Conservation (phyloP, 108 stramenopile genomes). For the Epipyxis sp. region DNA sequence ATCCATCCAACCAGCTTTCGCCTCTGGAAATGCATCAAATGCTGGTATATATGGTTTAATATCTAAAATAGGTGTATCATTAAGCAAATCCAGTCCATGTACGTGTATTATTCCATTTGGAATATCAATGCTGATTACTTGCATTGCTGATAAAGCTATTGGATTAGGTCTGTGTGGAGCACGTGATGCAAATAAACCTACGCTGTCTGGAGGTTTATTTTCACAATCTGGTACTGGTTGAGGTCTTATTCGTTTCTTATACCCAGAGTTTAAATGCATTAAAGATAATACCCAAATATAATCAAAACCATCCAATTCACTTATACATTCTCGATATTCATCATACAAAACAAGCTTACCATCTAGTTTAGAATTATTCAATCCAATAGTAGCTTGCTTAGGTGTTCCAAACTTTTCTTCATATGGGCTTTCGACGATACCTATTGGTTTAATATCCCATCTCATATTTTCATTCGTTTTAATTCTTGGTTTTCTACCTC, state of each 20-base stretch:
- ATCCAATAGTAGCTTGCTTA: background rate
- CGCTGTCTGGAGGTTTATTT: conserved; percentile 42
- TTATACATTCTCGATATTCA: conserved; percentile 32
- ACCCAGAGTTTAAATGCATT: conserved; percentile 54
- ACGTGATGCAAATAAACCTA: conserved; percentile 47
- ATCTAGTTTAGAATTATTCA: background rate
- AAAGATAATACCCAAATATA: conserved; percentile 49
- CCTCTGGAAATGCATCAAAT: conserved; percentile 42
- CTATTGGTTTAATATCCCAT: background rate
- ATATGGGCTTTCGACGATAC: background rate
- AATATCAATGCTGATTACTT: conserved; percentile 37
- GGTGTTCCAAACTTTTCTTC: background rate
- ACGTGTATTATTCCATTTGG: conserved; percentile 40
- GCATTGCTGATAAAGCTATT: conserved; percentile 41
- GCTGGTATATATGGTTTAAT: conserved; percentile 45
- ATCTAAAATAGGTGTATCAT: conserved; percentile 50
- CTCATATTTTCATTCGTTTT: too few species aligned
- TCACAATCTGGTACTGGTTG: background rate
- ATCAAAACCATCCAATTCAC: conserved; percentile 48
- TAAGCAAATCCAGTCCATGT: conserved; percentile 49
- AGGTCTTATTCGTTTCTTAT: conserved; percentile 35
- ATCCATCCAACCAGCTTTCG: conserved; percentile 49
- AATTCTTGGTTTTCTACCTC: too few species aligned
- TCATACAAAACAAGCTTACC: background rate
- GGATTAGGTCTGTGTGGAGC: conserved; percentile 48